phyloP scores from a whole-genome alignment of 176 grass and related monocot genomes.

The Pontederia paniculata region DNA sequence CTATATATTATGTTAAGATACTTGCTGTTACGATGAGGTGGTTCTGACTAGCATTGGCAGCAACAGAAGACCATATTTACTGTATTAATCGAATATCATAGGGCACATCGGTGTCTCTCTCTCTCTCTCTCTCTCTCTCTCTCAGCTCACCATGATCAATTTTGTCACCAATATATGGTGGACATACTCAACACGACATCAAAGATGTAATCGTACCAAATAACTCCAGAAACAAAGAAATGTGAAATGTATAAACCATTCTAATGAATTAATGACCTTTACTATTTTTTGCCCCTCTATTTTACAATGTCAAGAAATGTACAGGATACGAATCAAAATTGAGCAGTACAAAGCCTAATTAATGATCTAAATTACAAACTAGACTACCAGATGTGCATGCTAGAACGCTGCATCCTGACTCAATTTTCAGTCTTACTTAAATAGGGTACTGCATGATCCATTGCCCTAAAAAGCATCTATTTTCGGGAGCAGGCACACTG shows the following conservation, averaged over 20 bases:
- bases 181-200: too few relatives aligned
- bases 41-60: background rate
- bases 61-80: background rate
- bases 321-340: conserved; percentile 3
- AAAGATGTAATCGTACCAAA: too few relatives aligned
- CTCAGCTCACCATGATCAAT: too few relatives aligned
- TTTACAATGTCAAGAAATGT: background rate
- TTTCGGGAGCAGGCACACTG: too few relatives aligned
- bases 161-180: too few relatives aligned
- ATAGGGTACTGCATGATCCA: too few relatives aligned
- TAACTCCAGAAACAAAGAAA: too few relatives aligned
- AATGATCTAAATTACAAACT: background rate
- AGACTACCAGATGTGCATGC: background rate
- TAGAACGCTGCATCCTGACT: background rate
- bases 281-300: background rate
- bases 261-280: too few relatives aligned
- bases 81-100: too few relatives aligned
- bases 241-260: too few relatives aligned
- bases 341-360: background rate
- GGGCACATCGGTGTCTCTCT: too few relatives aligned
- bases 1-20: background rate
- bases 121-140: too few relatives aligned
- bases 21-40: background rate
- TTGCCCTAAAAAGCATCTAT: background rate
- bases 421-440: background rate